Percentiles rank a stretch among this genome's conserved stretches.
Conservation (phyloP, 441 rosid genomes). For the Pelargonium myrrhifolium region DNA sequence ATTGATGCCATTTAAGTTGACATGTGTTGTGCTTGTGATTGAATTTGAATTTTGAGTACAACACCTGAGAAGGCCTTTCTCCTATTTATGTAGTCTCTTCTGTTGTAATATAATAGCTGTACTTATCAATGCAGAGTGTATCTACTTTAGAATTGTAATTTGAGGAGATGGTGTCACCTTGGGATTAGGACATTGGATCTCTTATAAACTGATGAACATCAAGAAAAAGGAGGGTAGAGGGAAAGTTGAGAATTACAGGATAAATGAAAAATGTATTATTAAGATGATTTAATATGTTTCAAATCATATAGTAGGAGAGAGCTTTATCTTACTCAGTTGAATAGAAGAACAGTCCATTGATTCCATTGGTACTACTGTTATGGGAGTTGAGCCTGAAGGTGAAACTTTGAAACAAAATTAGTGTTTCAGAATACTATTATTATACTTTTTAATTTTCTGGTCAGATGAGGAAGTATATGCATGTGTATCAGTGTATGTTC, state of each 20-base stretch:
- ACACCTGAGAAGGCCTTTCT: too few species aligned
- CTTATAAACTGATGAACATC: neutral
- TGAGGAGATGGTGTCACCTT: neutral
- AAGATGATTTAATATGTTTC: too few species aligned
- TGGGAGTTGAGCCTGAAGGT: neutral
- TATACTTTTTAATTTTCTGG: too few species aligned
- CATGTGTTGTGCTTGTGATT: too few species aligned
- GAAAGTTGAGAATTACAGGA: neutral
- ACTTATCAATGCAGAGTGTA: neutral
- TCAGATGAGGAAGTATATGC: too few species aligned
- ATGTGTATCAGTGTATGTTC: too few species aligned
- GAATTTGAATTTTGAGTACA: too few species aligned
- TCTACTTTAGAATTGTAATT: neutral
- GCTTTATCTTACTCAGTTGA: neutral
- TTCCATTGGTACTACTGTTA: neutral
- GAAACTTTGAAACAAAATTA: neutral
- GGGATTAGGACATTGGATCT: neutral
- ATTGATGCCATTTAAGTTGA: too few species aligned
- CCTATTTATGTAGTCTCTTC: too few species aligned
- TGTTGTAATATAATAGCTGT: too few species aligned
- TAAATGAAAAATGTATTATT: too few species aligned
- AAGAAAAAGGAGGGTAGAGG: neutral
- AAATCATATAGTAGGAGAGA: neutral
- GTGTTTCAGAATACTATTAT: too few species aligned
- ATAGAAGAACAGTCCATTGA: neutral